Base-by-base conservation (phyloP, 108 stramenopile species). In the Schizochytrium sp. region DNA sequence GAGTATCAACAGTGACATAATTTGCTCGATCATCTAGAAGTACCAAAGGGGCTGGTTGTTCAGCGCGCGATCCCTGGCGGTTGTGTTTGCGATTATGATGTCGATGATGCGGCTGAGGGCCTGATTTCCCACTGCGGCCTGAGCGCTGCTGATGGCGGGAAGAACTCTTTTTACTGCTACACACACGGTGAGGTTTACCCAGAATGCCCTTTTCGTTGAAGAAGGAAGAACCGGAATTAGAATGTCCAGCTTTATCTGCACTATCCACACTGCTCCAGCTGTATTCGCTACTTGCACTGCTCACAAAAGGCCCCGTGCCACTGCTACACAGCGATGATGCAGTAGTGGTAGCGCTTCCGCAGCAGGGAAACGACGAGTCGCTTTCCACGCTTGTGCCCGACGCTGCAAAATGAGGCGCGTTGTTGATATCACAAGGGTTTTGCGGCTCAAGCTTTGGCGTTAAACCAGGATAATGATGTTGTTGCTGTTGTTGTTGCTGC, bases 261-360 rank as follows among this genome's bases (percentile, higher is more conserved):
- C 59, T 60, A n/a, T 69, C 64, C 41, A 7, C 64, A 42, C 64
- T 69, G 64, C 64, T 69, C 64, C 64, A 69, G 2, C 64, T 69
- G 2, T n/a, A 69, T 42, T 69, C 64, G 64, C 64, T 69, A 38
- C n/a, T 42, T 12, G 64, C 44, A 42, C 64, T 69, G 12, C 41
- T 5, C 12, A 42, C 40, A 42, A 38, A 69, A 42, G 44, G 12
- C 7, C 64, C 44, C 2, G 64, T 38, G 64, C 41, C 15, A 42
- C 64, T 69, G n/a, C 64, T 69, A 0, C 64, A 38, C 0, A 38
- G 64, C 17, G 64, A 69, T 8, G 44, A 42, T 69, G 41, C 64
- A 8, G 17, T 5, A 15, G 64, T 42, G 64, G 41, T 69, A 58
- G 13, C 17, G 5, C 44, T 42, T 5, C 41, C 64, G n/a, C 64